Base-by-base conservation (phyloP, 768 basidiomycete genomes). In the Serendipita vermifera region DNA sequence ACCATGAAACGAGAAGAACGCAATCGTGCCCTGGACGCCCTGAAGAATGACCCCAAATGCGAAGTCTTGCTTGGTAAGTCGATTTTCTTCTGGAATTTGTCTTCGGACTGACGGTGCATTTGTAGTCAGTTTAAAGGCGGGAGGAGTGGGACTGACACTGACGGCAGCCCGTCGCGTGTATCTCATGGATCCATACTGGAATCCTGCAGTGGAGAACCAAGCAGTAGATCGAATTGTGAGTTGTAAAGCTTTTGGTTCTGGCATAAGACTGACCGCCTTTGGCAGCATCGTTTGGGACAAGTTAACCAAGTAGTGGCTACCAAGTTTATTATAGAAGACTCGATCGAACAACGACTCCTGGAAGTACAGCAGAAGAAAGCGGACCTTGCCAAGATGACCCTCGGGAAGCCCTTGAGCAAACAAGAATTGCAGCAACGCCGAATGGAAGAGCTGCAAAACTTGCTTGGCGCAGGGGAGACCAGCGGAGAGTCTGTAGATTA, bases 161-260 rank as follows among this genome's bases (percentile, higher is more conserved):
- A 97, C 94, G 1, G 85, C 91, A 15, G 96, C 94, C 43, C 87
- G 84, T 65, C 87, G 83, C 55, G 92, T 88, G 15, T 98, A 96
- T 68, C 72, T 99, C 38, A 92, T 98, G 82, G 92, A 97, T 70
- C 92, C 92, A 38, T 97, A 96, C 68, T 97, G 92, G 91, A 96
- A 96, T 63, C 92, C 92, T 14, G 91, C 91, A 17, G 92, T 93
- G 3, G 92, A 98, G 71, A 92, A 96, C 64, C 94, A 97, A 70
- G 94, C 93, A 17, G 89, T 97, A 27, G 96, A 99, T 71, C 87
- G 94, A 54, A 94, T 96, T 61, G 91, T 96, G 63, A 69, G 87
- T 75, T 6, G 9, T 5, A 13, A 54, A 22, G 60, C 24, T 38
- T 39, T 38, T 38, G 5, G 22, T 15, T 15, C 29, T 11, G 11